Evolutionary conservation across 164 flowering plant species (phyloP), one percentile per base, ranked within the genome.

Genomic region (Protea cynaroides): DNA sequence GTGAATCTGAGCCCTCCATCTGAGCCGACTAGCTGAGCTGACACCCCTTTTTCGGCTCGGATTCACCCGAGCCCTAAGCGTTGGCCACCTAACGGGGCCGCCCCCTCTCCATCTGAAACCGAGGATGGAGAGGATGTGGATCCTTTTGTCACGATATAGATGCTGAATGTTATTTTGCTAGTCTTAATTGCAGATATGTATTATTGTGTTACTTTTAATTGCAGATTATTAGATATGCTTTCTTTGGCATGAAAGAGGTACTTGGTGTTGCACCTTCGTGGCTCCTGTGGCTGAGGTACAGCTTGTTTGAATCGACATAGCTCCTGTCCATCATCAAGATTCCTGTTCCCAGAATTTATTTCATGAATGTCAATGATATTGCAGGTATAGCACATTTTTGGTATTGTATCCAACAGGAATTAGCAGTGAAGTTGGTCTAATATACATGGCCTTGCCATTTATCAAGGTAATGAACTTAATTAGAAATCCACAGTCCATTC

Each of bases 201-300:
- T 7, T 65, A n/a, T 38, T 56, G 58, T 23, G 24, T 46, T 40
- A 47, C 38, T 44, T 75, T 57, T 59, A 49, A 50, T 54, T 71
- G 67, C 84, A 88, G 91, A 85, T 89, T 56, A 88, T 94, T 66
- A 67, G 97, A 29, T 92, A 92, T 73, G 79, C 90, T 37, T 94
- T 91, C 83, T 94, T 91, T 78, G 97, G 99, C 62, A 36, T 75
- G 67, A 94, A 94, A 74, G 96, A 94, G 76, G 82, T 81, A 19
- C 71, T 94, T 60, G 97, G 99, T 54, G 86, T 72, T 77, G 75
- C 96, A 43, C 99, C 97, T 66, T 83, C 86, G 64, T 91, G 89
- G 91, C 87, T 84, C 59, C 73, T 88, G 75, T 94, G 99, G 99
- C 96, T 94, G 64, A 86, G 97, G 99, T 92, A 73, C 22, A 4